Evolutionary conservation across 2,329 filamentous ascomycete genomes (phyloP), one percentile per base, ranked within the genome.

Genomic region (Fusarium hainanense): DNA sequence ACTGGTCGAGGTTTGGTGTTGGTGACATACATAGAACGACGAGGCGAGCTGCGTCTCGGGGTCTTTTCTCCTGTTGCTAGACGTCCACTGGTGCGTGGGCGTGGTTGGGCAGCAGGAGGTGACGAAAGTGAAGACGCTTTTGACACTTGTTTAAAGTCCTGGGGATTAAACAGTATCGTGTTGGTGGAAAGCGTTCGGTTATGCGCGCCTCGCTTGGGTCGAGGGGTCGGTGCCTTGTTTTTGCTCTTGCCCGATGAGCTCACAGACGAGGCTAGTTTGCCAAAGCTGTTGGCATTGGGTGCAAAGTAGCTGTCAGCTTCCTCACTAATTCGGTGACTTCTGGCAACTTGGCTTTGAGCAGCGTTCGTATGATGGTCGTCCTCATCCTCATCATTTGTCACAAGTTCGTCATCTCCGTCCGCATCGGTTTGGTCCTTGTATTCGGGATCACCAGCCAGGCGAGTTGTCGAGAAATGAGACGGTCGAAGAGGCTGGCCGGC

Each of bases 321-420:
- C 32, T 77, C 77, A 13, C 78, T 78, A 23, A 76, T 73, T 18
- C 65, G 74, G 60, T 67, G 67, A 27, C 70, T 73, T 18, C 72
- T 70, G n/a, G 71, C 75, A 57, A 70, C 70, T 42, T 72, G 70
- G 54, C 77, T 78, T 59, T 81, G 76, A 20, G 75, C 77, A n/a
- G 76, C 77, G 70, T 85, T 81, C 70, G 82, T 82, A 16, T 76
- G 79, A 18, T 85, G 82, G 51, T 89, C 85, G 58, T 88, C 87
- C 43, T 90, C 87, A 32, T 90, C 89, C 59, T 94, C 92, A 58
- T 93, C 92, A 58, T 94, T 92, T 6, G 92, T 94, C 14, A 92
- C 87, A n/a, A 94, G 83, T 78, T 98, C 94, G 74, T 97, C 94
- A 74, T 98, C 94, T 1, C 93, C 93, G 76, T 97, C 93, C 9